A percentile compares a stretch with the other conserved stretches of the same genome.
Evolutionary conservation across 2,329 filamentous ascomycete species (phyloP).

Genomic region (Emericellopsis atlantica): DNA sequence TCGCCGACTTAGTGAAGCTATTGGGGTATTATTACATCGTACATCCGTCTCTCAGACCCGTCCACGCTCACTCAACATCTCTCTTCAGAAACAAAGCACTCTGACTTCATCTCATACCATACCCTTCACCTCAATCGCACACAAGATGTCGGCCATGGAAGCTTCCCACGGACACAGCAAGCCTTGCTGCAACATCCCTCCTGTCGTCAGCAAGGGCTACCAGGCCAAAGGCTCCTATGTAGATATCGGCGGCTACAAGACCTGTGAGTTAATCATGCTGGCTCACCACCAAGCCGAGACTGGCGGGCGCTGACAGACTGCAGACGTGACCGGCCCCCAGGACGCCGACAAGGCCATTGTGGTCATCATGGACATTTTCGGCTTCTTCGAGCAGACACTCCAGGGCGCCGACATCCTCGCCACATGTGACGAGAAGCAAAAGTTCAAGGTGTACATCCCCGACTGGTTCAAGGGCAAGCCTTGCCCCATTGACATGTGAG

Average conservation of each 20-base stretch:
- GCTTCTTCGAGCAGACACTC: slow-evolving; percentile 56
- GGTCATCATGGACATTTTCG: slow-evolving; percentile 55
- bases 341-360: slow-evolving; percentile 46
- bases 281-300: neutral
- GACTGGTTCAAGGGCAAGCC: slow-evolving; percentile 80
- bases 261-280: slow-evolving; percentile 20
- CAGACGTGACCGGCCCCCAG: slow-evolving; percentile 33
- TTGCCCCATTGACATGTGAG: slow-evolving; percentile 35
- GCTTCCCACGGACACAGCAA: slow-evolving; percentile 35
- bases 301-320: neutral
- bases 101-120: no score
- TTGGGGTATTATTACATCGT: no score
- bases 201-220: slow-evolving; percentile 43
- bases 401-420: slow-evolving; percentile 59
- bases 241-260: slow-evolving; percentile 41
- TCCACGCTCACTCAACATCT: no score
- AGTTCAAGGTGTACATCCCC: slow-evolving; percentile 81
- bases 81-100: no score
- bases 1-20: no score
- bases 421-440: slow-evolving; percentile 38
- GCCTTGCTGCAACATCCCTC: slow-evolving; percentile 46
- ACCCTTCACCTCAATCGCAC: neutral
- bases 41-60: no score
- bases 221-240: slow-evolving; percentile 42
- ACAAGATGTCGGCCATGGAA: slow-evolving; percentile 22